Base-by-base conservation (phyloP, 2,329 filamentous ascomycete genomes). In the Cytospora paraplurivora region DNA sequence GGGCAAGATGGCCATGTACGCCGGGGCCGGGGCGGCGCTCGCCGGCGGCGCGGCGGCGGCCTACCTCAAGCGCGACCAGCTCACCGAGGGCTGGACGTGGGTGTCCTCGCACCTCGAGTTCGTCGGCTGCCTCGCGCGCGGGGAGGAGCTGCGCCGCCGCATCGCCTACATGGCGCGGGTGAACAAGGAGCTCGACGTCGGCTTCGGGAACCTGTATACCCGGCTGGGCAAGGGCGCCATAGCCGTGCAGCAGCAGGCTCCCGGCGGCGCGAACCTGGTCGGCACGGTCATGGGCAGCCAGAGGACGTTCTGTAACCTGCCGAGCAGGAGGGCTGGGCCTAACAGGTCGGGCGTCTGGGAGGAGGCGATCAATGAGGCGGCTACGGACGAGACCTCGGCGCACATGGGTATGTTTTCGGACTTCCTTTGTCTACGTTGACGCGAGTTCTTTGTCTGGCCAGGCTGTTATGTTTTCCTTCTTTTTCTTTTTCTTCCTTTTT, bases 51-150 rank as follows among this genome's bases (percentile, higher is more conserved):
- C 90, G 0, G 91, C 91, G 0, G 93, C 93, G 8, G 90, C 94
- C 12, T 98, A 96, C 79, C 81, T 90, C 70, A 93, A 95, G 70
- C 86, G 92, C 61, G 91, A 96, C 37, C 88, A 92, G 67, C 86
- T 98, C 66, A 85, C 84, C 3, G 83, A 89, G 65, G 90, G 93
- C 8, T 88, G 88, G 79, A 81, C 81, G 11, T 98, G 93, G 93
- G 91, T 91, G 15, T 87, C 89, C 17, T 95, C 91, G 41, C 95
- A 99, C 76, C 85, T 99, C 33, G 91, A 95, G 75, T 99, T 98
- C 71, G 91, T 98, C 1, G 92, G 93, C 2, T 96, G 92, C 71
- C 83, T 99, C 8, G 90, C 91, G 55, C 87, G 91, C n/a, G 87
- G 87, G 5, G 90, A 93, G 70, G 93, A 97, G 72, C 80, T 98